These are phyloP conservation scores for Salix udensis DNA, from an alignment of 345 rosid species.

Conservation along the genomic window DNA sequence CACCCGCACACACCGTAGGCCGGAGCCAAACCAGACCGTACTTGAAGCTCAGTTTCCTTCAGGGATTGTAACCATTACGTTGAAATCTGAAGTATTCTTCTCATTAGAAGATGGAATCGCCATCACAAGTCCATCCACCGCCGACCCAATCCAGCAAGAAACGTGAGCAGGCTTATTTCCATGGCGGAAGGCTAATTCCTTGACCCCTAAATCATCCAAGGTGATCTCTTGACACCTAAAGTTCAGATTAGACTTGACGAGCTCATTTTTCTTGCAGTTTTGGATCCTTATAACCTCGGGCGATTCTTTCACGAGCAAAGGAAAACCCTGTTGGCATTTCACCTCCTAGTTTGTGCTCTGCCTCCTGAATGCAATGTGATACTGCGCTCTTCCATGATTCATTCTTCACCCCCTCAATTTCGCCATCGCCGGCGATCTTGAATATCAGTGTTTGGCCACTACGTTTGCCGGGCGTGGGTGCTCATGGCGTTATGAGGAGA, in stretches of 20 bases:
- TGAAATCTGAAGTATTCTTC: slow-evolving; percentile 5
- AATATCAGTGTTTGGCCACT: slow-evolving; percentile 29
- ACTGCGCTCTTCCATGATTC: slow-evolving; percentile 22
- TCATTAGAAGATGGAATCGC: slow-evolving; percentile 26
- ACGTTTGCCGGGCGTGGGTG: slow-evolving; percentile 34
- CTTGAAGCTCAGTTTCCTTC: not conserved
- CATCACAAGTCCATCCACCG: slow-evolving; percentile 37
- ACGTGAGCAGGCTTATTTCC: slow-evolving; percentile 35
- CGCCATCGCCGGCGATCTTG: slow-evolving; percentile 10
- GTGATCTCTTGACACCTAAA: not conserved
- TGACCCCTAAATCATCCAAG: slow-evolving; percentile 38
- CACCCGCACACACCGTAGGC: not conserved
- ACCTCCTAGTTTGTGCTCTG: slow-evolving; percentile 22
- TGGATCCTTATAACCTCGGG: slow-evolving; percentile 30
- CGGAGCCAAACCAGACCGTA: not conserved
- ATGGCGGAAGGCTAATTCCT: slow-evolving; percentile 30
- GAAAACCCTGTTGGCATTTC: slow-evolving; percentile 22
- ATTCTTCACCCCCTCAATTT: not conserved
- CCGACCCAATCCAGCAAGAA: slow-evolving; percentile 52
- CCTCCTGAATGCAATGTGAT: slow-evolving; percentile 32
- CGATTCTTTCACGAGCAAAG: slow-evolving; percentile 45
- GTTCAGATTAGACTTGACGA: not conserved
- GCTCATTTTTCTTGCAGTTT: slow-evolving; percentile 22
- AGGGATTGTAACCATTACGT: slow-evolving; percentile 39
- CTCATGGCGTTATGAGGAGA: not conserved